Conservation (phyloP, 306 rosid species). For the Hippophae tibetana region DNA sequence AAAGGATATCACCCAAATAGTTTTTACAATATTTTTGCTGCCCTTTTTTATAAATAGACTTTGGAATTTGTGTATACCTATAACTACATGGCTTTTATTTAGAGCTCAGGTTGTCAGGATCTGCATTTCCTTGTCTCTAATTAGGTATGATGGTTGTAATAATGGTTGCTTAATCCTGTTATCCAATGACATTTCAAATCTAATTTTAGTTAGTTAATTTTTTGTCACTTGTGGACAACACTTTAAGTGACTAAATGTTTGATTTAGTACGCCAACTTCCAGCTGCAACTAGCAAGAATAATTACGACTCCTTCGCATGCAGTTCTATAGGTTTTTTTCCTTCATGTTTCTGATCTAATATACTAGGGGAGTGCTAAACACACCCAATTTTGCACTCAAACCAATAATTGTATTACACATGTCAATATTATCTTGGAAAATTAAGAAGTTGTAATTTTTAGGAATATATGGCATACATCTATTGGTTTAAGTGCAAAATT, state of each 20-base stretch:
- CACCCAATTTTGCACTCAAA: too few species aligned
- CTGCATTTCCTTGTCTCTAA: not conserved
- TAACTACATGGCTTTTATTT: too few species aligned
- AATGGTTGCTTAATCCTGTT: constrained; percentile 1
- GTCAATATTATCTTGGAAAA: too few species aligned
- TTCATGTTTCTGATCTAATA: too few species aligned
- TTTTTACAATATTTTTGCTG: not conserved
- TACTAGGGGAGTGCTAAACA: not conserved
- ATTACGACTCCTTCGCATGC: not conserved
- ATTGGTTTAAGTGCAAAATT: too few species aligned
- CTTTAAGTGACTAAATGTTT: not conserved
- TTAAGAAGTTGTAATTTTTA: too few species aligned
- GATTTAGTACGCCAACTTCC: not conserved
- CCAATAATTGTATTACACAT: too few species aligned
- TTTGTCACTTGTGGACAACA: too few species aligned
- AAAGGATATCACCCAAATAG: not conserved
- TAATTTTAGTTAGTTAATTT: too few species aligned
- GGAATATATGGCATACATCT: too few species aligned
- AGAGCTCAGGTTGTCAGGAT: too few species aligned
- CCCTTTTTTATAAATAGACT: not conserved
- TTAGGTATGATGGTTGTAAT: not conserved
- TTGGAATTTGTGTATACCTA: not conserved
- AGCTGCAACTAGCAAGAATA: not conserved
- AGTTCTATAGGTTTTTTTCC: not conserved
- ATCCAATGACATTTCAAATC: too few species aligned